Base-by-base conservation (phyloP, 176 grass and related monocot genomes). In the Eleusine indica region DNA sequence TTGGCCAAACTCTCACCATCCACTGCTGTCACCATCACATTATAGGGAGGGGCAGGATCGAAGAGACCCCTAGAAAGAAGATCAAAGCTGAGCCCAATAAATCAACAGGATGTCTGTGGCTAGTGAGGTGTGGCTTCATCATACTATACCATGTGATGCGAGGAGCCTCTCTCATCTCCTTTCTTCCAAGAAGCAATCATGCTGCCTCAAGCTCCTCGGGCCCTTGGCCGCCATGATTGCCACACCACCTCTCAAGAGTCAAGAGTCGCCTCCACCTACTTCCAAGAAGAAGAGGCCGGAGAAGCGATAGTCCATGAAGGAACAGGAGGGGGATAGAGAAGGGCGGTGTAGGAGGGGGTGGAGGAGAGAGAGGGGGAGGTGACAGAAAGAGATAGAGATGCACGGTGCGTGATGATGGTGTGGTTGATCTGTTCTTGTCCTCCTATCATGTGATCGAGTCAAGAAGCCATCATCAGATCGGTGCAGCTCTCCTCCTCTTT, bases 141-240 rank as follows among this genome's bases (percentile, higher is more conserved):
- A 87, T 91, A 67, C 80, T 64, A 84, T 35, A 39, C 89, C 85
- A 87, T 90, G 85, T 90, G 89, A 84, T 84, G 84, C 66, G 49
- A 86, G 78, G 71, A 70, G 71, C 57, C 57, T 61, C 49, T 84
- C 82, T 75, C 62, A 53, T 46, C 44, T 70, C 69, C 53, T 80
- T 71, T n/a, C 85, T 87, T 87, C 89, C 89, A 87, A 91, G 75
- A 87, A 71, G 85, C 80, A 87, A 91, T 91, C 85, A 91, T 87
- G 89, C 75, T 87, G 85, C 89, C 80, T 66, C 70, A 40, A 87
- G 61, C 89, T 66, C 37, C 76, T 76, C 73, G 89, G 85, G 70
- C 89, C 85, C 89, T 80, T 75, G 75, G 75, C 80, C 80, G 73
- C 86, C 85, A 91, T 90, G 84, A 90, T 77, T 51, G 57, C 82